Conservation (phyloP, 1,284 basidiomycete genomes). For the Ceratorhiza oryzae-sativae region DNA sequence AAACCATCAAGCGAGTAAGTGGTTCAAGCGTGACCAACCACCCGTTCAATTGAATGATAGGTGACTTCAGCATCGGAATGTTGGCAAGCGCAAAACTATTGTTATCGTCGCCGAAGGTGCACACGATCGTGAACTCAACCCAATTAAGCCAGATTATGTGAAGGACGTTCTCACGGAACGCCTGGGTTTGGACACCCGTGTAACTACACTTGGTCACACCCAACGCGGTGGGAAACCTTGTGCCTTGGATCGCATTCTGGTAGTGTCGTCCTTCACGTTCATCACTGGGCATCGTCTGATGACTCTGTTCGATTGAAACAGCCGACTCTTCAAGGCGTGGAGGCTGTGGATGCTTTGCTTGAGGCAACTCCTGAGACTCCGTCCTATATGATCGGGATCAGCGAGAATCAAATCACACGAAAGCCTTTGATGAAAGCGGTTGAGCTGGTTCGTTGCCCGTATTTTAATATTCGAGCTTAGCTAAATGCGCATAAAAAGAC, state of each 20-base stretch:
- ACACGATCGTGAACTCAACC: constrained; percentile 84
- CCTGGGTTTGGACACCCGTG: constrained; percentile 92
- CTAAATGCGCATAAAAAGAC: constrained; percentile 63
- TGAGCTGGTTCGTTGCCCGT: constrained; percentile 63
- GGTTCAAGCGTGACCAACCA: not conserved
- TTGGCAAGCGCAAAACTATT: constrained; percentile 97
- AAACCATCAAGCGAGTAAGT: constrained; percentile 77
- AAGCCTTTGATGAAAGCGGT: constrained; percentile 95
- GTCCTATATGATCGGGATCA: constrained; percentile 96
- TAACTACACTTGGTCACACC: constrained; percentile 98
- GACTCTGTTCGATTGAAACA: too few relatives aligned
- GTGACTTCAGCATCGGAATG: constrained; percentile 74
- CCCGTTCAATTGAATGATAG: not conserved
- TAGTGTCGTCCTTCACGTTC: constrained; percentile 54
- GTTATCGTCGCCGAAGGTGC: constrained; percentile 98
- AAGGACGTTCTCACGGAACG: constrained; percentile 87
- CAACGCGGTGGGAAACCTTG: constrained; percentile 95
- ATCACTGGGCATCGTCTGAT: too few relatives aligned
- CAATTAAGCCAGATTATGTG: constrained; percentile 89
- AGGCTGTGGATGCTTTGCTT: constrained; percentile 91
- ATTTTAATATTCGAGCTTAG: not conserved
- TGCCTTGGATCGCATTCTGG: constrained; percentile 91
- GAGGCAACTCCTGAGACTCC: constrained; percentile 89
- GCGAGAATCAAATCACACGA: constrained; percentile 94
- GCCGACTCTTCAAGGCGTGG: constrained; percentile 94